These are phyloP conservation scores for Cnidoscolus chayamansa DNA, from an alignment of 441 rosid genomes.

Conservation along the genomic window DNA sequence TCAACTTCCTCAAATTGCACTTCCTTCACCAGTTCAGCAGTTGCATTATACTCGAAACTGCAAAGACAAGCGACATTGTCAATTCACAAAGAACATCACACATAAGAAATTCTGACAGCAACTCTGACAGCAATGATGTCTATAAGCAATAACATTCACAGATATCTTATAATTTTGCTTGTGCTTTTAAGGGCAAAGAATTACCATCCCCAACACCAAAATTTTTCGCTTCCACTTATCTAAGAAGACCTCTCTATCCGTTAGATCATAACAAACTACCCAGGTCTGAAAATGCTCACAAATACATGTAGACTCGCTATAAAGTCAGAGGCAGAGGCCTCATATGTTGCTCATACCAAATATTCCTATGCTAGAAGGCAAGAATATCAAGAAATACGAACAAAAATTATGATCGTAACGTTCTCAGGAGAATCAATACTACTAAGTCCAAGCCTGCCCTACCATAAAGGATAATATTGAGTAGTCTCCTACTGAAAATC, in stretches of 20 bases:
- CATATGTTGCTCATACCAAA: background rate
- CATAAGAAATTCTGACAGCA: background rate
- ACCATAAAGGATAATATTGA: background rate
- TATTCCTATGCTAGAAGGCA: background rate
- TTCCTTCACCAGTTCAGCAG: conserved; percentile 74
- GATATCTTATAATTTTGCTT: too few relatives aligned
- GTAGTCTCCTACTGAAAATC: background rate
- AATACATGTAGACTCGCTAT: background rate
- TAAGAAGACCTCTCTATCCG: background rate
- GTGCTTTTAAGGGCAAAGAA: background rate
- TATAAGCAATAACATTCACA: background rate
- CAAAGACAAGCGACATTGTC: conserved; percentile 8
- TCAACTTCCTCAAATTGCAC: conserved; percentile 73
- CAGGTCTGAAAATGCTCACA: background rate
- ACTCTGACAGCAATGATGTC: background rate
- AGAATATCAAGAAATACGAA: background rate
- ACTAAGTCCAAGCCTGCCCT: background rate
- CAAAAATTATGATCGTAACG: background rate
- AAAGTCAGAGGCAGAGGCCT: background rate
- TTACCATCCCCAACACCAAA: background rate
- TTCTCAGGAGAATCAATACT: background rate
- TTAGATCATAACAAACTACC: background rate
- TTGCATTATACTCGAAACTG: conserved; percentile 83
- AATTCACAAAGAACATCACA: background rate
- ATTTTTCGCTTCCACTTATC: background rate